Conservation (phyloP, 2,329 filamentous ascomycete genomes). For the Neobulgaria alba region DNA sequence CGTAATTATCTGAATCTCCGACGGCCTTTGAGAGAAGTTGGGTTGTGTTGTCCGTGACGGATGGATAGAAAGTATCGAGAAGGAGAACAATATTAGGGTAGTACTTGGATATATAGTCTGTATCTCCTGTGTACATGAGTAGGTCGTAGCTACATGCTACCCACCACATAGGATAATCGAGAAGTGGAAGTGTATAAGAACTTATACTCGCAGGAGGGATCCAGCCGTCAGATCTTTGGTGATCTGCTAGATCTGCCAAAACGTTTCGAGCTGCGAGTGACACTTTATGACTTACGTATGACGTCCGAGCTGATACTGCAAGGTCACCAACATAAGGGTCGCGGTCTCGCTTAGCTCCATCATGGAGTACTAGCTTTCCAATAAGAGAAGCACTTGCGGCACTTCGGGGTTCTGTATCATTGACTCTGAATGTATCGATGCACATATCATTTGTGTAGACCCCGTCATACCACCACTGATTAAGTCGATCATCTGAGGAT, state of each 20-base stretch:
- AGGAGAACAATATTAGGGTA: slow-evolving; percentile 34
- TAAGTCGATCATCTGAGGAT: slow-evolving; percentile 40
- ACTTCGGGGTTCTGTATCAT: slow-evolving; percentile 41
- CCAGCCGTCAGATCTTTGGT: slow-evolving; percentile 43
- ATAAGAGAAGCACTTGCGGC: slow-evolving; percentile 36
- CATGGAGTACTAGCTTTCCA: slow-evolving; percentile 39
- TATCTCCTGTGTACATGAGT: slow-evolving; percentile 41
- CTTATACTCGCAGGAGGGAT: slow-evolving; percentile 45
- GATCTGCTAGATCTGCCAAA: slow-evolving; percentile 39
- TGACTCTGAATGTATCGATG: slow-evolving; percentile 37
- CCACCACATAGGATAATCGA: slow-evolving; percentile 48
- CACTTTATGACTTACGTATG: slow-evolving; percentile 39
- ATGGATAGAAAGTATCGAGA: slow-evolving; percentile 39
- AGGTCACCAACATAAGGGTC: slow-evolving; percentile 46
- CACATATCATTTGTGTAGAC: slow-evolving; percentile 44
- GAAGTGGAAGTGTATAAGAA: slow-evolving; percentile 39
- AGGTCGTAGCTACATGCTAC: slow-evolving; percentile 40
- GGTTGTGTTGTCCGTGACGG: slow-evolving; percentile 33
- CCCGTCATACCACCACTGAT: slow-evolving; percentile 45
- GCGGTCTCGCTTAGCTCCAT: slow-evolving; percentile 44
- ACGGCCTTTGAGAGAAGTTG: slow-evolving; percentile 35
- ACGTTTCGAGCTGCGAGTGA: slow-evolving; percentile 37
- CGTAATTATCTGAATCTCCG: slow-evolving; percentile 32
- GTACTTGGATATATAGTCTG: slow-evolving; percentile 33
- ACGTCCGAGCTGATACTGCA: slow-evolving; percentile 39